Evolutionary conservation across 768 basidiomycete genomes (phyloP).

Genomic region (Arthromyces matolae): DNA sequence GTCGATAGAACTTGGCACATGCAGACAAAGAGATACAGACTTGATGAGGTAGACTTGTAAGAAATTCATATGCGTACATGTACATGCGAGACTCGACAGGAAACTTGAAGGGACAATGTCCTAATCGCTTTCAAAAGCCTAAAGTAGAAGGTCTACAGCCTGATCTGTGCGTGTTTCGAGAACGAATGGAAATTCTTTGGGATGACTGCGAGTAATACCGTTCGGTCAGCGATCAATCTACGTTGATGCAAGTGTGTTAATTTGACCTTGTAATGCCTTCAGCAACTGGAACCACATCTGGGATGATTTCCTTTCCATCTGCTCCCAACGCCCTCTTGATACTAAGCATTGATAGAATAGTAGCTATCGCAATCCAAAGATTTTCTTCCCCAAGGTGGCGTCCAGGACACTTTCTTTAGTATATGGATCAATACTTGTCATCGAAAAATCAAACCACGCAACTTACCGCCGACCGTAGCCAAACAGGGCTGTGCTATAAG

Average conservation of each 20-base stretch:
- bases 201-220: background rate
- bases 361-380: slow-evolving; percentile 24
- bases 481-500: slow-evolving; percentile 13
- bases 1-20: slow-evolving; percentile 1
- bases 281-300: slow-evolving; percentile 11
- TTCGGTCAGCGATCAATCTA: background rate
- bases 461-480: slow-evolving; percentile 25
- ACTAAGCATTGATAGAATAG: slow-evolving; percentile 26
- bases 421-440: background rate
- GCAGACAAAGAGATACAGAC: slow-evolving; percentile 1
- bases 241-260: too few relatives aligned
- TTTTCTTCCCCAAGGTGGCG: slow-evolving; percentile 39
- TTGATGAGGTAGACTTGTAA: slow-evolving; percentile 2
- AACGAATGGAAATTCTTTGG: background rate
- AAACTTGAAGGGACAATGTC: background rate
- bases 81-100: background rate
- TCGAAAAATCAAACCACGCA: background rate
- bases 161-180: background rate
- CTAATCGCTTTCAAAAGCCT: too few relatives aligned
- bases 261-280: slow-evolving; percentile 7
- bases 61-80: too few relatives aligned
- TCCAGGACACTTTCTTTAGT: slow-evolving; percentile 36
- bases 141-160: background rate
- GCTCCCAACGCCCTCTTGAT: slow-evolving; percentile 32
- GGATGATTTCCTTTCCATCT: slow-evolving; percentile 32